Percentiles rank a stretch among this genome's conserved stretches.
These are phyloP conservation scores for Aspergillus quadricinctus DNA, from an alignment of 2,329 filamentous ascomycete species.

Conservation along the genomic window DNA sequence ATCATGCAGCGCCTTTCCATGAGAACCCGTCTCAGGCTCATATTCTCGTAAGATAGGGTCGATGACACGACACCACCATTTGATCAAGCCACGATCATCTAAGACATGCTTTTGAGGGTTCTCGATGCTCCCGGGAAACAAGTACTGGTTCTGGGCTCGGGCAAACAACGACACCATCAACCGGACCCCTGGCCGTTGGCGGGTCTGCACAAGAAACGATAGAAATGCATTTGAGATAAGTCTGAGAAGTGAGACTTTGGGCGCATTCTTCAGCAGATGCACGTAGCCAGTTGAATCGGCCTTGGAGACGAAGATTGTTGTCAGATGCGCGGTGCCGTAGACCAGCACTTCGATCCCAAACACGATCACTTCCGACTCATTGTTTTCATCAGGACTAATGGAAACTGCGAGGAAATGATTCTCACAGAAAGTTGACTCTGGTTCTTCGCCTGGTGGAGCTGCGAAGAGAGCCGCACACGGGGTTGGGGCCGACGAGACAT, in stretches of 20 bases:
- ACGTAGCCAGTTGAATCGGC: conserved; percentile 94
- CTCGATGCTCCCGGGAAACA: conserved; percentile 88
- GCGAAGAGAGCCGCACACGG: conserved; percentile 72
- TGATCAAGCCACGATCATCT: conserved; percentile 82
- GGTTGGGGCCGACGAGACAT: conserved; percentile 80
- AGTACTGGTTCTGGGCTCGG: conserved; percentile 83
- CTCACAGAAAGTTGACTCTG: conserved; percentile 79
- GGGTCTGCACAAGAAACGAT: conserved; percentile 64
- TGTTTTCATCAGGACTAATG: conserved; percentile 31
- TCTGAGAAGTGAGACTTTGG: conserved; percentile 64
- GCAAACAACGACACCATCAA: conserved; percentile 87
- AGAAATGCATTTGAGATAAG: conserved; percentile 72
- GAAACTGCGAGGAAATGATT: conserved; percentile 70
- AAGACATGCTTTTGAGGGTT: conserved; percentile 84
- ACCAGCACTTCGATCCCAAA: conserved; percentile 84
- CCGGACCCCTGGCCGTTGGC: conserved; percentile 60
- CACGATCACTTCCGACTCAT: conserved; percentile 57
- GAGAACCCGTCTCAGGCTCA: conserved; percentile 37
- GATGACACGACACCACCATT: conserved; percentile 91
- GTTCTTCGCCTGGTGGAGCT: conserved; percentile 64
- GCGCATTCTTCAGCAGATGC: conserved; percentile 56
- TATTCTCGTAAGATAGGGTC: conserved; percentile 64
- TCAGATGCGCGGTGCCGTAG: conserved; percentile 75
- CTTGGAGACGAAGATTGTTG: conserved; percentile 91
- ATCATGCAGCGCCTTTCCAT: conserved; percentile 26